Conservation (phyloP, 179 eudicot genomes). For the Spinacia oleracea region DNA sequence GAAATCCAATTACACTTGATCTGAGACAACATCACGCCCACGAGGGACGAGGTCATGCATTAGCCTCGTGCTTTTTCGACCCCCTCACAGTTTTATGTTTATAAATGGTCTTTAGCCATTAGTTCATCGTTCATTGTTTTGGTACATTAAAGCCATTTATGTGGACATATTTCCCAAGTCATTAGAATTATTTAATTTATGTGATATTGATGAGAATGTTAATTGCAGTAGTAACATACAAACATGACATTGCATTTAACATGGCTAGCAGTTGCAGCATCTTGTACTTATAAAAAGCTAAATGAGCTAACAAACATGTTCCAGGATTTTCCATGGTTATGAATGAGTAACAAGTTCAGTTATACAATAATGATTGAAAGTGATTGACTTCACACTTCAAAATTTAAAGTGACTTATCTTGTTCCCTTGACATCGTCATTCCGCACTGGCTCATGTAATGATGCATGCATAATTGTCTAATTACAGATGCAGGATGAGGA, state of each 20-base stretch:
- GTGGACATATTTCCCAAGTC: background rate
- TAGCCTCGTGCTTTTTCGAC: too few species aligned
- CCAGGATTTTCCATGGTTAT: background rate
- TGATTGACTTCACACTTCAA: background rate
- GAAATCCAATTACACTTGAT: too few species aligned
- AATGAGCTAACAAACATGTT: background rate
- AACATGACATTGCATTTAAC: background rate
- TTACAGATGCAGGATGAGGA: slow-evolving; percentile 62
- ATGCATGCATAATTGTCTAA: slow-evolving; percentile 25
- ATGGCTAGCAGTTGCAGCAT: background rate
- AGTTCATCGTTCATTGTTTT: background rate
- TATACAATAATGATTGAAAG: background rate
- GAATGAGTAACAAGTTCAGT: background rate
- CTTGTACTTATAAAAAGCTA: background rate
- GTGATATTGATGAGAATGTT: background rate
- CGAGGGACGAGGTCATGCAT: too few species aligned
- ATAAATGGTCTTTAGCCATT: background rate
- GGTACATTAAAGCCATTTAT: background rate
- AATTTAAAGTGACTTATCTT: background rate
- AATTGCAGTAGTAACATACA: background rate
- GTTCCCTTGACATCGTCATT: slow-evolving; percentile 13
- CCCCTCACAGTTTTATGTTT: too few species aligned
- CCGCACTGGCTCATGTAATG: slow-evolving; percentile 27
- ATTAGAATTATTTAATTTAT: background rate
- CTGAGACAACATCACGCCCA: too few species aligned